Evolutionary conservation across 2,329 filamentous ascomycete species (phyloP).

Genomic region (Pestalotiopsis sp.): DNA sequence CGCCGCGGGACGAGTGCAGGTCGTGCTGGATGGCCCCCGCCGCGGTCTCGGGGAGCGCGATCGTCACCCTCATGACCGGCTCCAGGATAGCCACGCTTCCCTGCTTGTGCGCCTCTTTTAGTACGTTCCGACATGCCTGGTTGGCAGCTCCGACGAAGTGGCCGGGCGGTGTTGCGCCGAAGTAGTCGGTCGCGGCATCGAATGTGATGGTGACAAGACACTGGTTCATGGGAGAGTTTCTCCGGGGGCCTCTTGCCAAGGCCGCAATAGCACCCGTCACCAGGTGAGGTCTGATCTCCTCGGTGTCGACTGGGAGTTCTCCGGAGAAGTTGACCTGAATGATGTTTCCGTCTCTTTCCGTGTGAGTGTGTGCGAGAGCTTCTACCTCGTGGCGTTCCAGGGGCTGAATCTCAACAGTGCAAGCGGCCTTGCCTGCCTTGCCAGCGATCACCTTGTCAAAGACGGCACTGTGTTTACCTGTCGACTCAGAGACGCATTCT

Average conservation of each 20-base stretch:
- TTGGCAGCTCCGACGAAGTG: constrained; percentile 66
- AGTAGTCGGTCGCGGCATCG: constrained; percentile 65
- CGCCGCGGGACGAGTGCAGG: constrained; percentile 73
- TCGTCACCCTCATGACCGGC: constrained; percentile 88
- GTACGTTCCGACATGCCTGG: constrained; percentile 66
- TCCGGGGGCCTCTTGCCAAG: constrained; percentile 80
- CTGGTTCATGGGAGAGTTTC: constrained; percentile 78
- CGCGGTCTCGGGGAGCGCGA: constrained; percentile 79
- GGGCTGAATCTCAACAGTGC: constrained; percentile 68
- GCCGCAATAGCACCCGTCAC: constrained; percentile 82
- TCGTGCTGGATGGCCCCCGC: constrained; percentile 84
- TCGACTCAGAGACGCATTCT: constrained; percentile 69
- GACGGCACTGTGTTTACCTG: constrained; percentile 57
- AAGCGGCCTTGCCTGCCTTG: constrained; percentile 76
- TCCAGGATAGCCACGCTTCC: constrained; percentile 74
- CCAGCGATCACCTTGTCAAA: constrained; percentile 83
- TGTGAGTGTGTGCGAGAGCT: constrained; percentile 39
- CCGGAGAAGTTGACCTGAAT: constrained; percentile 51
- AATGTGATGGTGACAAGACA: constrained; percentile 72
- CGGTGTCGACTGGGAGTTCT: constrained; percentile 46
- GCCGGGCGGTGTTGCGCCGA: constrained; percentile 65
- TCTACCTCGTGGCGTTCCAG: constrained; percentile 45
- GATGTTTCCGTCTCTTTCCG: constrained; percentile 71
- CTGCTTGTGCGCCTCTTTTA: constrained; percentile 61
- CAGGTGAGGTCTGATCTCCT: constrained; percentile 60